Evolutionary conservation across 345 rosid species (phyloP), one percentile per base, ranked within the genome.

Genomic region (Nasturtium officinale): DNA sequence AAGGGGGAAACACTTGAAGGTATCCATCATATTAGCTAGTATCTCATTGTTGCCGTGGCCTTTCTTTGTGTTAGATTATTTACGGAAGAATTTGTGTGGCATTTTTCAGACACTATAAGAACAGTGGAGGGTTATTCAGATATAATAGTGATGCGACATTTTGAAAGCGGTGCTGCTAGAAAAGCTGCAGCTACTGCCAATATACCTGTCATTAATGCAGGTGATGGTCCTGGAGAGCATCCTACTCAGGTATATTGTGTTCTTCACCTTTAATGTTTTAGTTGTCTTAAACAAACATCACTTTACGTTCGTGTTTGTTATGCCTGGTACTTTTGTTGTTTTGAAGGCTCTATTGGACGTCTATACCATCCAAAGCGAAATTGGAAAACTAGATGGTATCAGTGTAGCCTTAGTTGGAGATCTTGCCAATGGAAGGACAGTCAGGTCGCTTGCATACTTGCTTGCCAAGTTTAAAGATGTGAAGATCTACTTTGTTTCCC

Each of bases 1-100:
- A 91, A 91, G 83, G 99, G 99, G 23, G 99, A 95, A 89, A 95
- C 99, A 26, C 91, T 95, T 40, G 99, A 95, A 87, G 99, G 97
- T 87, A 75, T 26, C 15, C 35, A 37, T 53, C 20, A 46, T 50
- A 1, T 46, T 11, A 47, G 16, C 61, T 46, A 47, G 35, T 56
- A 50, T 65, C 53, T 65, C 5, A 59, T 26, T 74, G 15, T 32
- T 47, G 13, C 38, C 40, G 15, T 61, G 37, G 28, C 67, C 8
- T 77, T 18, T 51, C 5, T 11, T 51, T 54, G 33, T 65, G 48
- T 32, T 47, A 63, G 35, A 56, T 38, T 20, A 12, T 40, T 64
- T 48, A 63, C 0, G 2, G 11, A 40, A 28, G n/a, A 68, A 0
- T 21, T 32, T 53, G 20, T 67, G 28, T 30, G 26, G 9, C 12